Percentiles rank a stretch among this genome's conserved stretches.
Conservation (phyloP, 257 asterid genomes). For the Prunella vulgaris region DNA sequence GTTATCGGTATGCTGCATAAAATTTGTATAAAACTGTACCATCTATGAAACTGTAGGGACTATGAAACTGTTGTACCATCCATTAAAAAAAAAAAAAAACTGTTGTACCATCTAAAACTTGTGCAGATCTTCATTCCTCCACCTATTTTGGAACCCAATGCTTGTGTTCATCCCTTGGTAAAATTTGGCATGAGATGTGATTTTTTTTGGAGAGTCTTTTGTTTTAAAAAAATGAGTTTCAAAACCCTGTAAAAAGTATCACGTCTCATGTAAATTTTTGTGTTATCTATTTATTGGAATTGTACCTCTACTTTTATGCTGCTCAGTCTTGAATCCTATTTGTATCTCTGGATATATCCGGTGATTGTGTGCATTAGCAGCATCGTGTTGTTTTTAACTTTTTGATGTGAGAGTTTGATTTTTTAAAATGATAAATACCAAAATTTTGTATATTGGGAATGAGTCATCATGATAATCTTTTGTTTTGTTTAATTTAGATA, state of each 20-base stretch:
- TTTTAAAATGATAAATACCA: too few relatives aligned
- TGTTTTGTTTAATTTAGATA: too few relatives aligned
- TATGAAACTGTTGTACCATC: slow-evolving; percentile 11
- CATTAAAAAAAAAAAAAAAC: too few relatives aligned
- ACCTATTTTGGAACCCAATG: background rate
- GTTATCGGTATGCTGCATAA: slow-evolving; percentile 15
- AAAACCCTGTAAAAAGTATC: background rate
- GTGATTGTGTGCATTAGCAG: too few relatives aligned
- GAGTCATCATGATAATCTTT: too few relatives aligned
- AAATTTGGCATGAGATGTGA: background rate
- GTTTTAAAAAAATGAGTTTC: background rate
- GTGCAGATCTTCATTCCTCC: slow-evolving; percentile 27
- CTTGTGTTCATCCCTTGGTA: background rate
- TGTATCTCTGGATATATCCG: too few relatives aligned
- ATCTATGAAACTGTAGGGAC: slow-evolving; percentile 18
- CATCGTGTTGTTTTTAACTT: too few relatives aligned
- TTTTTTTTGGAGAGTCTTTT: background rate
- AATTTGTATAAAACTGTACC: slow-evolving; percentile 33
- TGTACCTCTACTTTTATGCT: too few relatives aligned
- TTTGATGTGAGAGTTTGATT: too few relatives aligned
- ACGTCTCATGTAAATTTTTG: background rate
- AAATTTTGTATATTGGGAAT: too few relatives aligned
- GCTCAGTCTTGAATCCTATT: too few relatives aligned
- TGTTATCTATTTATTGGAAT: too few relatives aligned
- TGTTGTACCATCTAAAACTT: slow-evolving; percentile 22